A percentile compares a stretch with the other conserved stretches of the same genome.
These are phyloP conservation scores for Penicillium silybi DNA, from an alignment of 495 filamentous ascomycete species.

Conservation along the genomic window DNA sequence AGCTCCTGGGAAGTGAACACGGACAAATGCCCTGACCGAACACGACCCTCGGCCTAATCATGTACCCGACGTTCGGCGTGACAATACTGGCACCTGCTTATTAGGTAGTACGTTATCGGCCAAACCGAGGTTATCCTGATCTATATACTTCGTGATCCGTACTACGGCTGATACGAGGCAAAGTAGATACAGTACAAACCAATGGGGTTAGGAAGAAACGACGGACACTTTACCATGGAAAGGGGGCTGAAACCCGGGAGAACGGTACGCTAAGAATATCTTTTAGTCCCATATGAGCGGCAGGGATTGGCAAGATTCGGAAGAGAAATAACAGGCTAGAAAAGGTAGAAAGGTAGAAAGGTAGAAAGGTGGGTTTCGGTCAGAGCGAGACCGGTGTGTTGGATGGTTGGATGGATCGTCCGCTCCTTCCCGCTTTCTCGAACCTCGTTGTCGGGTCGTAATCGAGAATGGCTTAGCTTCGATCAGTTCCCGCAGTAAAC, in stretches of 20 bases:
- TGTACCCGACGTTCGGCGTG: too few species aligned
- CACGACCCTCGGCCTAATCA: too few species aligned
- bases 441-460: background rate
- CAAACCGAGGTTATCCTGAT: too few species aligned
- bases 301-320: background rate
- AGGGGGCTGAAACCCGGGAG: slow-evolving; percentile 8
- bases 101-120: too few species aligned
- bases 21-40: too few species aligned
- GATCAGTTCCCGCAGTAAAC: background rate
- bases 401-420: background rate
- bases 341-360: background rate
- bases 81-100: too few species aligned
- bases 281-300: background rate
- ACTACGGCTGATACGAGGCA: too few species aligned
- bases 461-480: background rate
- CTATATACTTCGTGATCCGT: too few species aligned
- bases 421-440: background rate
- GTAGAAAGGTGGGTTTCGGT: background rate
- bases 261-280: slow-evolving; percentile 12
- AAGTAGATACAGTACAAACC: too few species aligned
- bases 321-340: background rate
- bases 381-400: background rate
- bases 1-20: too few species aligned
- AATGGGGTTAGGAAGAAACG: too few species aligned
- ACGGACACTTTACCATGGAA: too few species aligned